phyloP scores from a whole-genome alignment of 805 yeast species.

The Komagataella ulmi region DNA sequence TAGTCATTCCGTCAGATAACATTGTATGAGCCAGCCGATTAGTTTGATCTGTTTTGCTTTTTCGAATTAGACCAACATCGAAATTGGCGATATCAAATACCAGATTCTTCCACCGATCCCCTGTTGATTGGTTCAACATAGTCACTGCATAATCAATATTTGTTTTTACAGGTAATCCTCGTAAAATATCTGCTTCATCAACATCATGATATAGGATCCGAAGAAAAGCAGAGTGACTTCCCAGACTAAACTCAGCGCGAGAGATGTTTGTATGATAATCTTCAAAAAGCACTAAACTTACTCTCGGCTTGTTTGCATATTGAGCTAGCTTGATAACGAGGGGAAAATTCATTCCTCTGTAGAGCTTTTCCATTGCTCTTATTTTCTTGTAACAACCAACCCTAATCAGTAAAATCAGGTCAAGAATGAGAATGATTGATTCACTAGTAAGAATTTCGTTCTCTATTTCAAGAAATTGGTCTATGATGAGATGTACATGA shows the following conservation, averaged over 20 bases:
- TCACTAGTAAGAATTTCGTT: constrained; percentile 1
- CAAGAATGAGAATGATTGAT: constrained; percentile 12
- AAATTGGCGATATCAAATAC: constrained; percentile 42
- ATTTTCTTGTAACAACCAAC: constrained; percentile 21
- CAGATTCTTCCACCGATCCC: constrained; percentile 25
- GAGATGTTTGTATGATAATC: constrained; percentile 17
- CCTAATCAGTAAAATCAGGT: constrained; percentile 22
- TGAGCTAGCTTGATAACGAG: constrained; percentile 19
- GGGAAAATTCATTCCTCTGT: constrained; percentile 15
- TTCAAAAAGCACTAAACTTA: constrained; percentile 36
- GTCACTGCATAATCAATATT: constrained; percentile 37
- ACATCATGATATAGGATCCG: constrained; percentile 33
- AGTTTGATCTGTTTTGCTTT: background rate
- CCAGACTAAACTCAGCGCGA: constrained; percentile 4
- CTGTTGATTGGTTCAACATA: constrained; percentile 19
- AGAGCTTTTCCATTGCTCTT: constrained; percentile 16
- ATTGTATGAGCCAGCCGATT: constrained; percentile 22
- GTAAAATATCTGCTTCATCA: constrained; percentile 48
- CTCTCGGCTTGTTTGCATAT: constrained; percentile 19
- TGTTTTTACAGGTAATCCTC: constrained; percentile 52
- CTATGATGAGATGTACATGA: constrained; percentile 9
- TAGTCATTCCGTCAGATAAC: constrained; percentile 32
- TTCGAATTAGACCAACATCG: constrained; percentile 21
- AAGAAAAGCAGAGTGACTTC: constrained; percentile 9
- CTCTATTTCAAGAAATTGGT: constrained; percentile 8